Evolutionary conservation across 495 filamentous ascomycete genomes (phyloP).

Genomic region (Aspergillus avenaceus): DNA sequence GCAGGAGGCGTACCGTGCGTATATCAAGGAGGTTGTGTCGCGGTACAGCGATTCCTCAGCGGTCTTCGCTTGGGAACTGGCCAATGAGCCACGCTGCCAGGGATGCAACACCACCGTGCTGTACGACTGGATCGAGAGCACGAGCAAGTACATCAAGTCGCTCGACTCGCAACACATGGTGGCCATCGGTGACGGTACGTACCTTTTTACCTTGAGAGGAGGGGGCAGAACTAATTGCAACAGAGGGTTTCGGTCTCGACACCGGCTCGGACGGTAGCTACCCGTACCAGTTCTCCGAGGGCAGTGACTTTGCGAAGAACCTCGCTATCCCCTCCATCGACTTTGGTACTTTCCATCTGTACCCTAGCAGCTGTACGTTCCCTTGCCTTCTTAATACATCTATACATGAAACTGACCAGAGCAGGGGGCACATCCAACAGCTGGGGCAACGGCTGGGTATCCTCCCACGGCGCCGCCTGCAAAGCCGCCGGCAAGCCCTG

Average conservation of each 20-base stretch:
- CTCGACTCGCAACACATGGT: conserved; percentile 65
- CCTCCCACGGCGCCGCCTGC: conserved; percentile 54
- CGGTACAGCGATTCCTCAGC: conserved; percentile 54
- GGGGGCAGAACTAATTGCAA: not conserved
- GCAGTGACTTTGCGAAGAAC: conserved; percentile 61
- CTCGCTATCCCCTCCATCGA: conserved; percentile 55
- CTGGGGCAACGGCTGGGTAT: conserved; percentile 57
- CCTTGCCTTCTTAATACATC: conserved; percentile 36
- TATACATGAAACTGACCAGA: not conserved
- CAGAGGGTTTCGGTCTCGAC: conserved; percentile 38
- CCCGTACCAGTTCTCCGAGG: conserved; percentile 56
- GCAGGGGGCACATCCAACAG: conserved; percentile 35
- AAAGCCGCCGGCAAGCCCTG: conserved; percentile 59
- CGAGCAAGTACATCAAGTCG: conserved; percentile 58
- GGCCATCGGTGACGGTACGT: conserved; percentile 52
- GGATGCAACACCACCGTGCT: conserved; percentile 55
- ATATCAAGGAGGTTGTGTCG: conserved; percentile 57
- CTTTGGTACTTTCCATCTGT: conserved; percentile 65
- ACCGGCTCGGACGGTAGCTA: conserved; percentile 47
- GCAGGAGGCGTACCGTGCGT: conserved; percentile 57
- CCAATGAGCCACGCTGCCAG: conserved; percentile 68
- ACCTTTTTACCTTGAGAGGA: not conserved
- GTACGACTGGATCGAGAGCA: conserved; percentile 58
- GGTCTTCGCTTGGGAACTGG: conserved; percentile 68
- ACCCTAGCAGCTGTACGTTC: conserved; percentile 50